Conservation (phyloP, 371 early-diverging fungal genomes). For the Actinomucor elegans region DNA sequence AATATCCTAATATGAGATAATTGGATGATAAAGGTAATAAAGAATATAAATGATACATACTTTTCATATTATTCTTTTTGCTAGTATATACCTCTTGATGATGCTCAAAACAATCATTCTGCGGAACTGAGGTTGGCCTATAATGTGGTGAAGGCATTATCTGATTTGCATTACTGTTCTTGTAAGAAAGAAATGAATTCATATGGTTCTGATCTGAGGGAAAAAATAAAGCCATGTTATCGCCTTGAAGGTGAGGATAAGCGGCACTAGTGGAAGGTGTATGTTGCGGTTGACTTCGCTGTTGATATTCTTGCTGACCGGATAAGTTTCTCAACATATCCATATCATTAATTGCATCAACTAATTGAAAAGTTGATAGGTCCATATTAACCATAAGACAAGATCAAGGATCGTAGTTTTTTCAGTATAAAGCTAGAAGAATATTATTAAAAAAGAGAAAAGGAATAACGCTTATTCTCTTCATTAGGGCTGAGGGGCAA, state of each 20-base stretch:
- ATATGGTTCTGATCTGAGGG: slow-evolving; percentile 5
- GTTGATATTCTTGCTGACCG: slow-evolving; percentile 4
- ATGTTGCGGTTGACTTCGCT: background rate
- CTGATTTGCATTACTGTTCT: background rate
- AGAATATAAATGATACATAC: slow-evolving; percentile 5
- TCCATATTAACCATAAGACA: slow-evolving; percentile 11
- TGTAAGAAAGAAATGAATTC: slow-evolving; percentile 11
- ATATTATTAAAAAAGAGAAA: background rate
- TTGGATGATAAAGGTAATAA: background rate
- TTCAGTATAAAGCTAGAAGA: background rate
- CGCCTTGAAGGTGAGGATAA: slow-evolving; percentile 11
- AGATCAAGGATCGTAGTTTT: background rate
- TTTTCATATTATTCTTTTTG: slow-evolving; percentile 4
- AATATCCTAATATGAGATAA: slow-evolving; percentile 47
- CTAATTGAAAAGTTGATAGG: slow-evolving; percentile 21
- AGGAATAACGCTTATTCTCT: background rate
- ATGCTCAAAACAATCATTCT: slow-evolving; percentile 6
- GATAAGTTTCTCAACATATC: slow-evolving; percentile 22
- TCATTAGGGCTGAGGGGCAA: slow-evolving; percentile 4
- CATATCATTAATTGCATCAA: slow-evolving; percentile 24
- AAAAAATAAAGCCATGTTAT: slow-evolving; percentile 19
- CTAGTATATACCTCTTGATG: slow-evolving; percentile 18
- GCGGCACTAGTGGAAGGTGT: background rate
- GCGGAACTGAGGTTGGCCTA: background rate
- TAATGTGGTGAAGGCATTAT: slow-evolving; percentile 9